Percentiles rank a stretch among this genome's conserved stretches.
Evolutionary conservation across 805 yeast species (phyloP).

Genomic region (Suhomyces vadensis): DNA sequence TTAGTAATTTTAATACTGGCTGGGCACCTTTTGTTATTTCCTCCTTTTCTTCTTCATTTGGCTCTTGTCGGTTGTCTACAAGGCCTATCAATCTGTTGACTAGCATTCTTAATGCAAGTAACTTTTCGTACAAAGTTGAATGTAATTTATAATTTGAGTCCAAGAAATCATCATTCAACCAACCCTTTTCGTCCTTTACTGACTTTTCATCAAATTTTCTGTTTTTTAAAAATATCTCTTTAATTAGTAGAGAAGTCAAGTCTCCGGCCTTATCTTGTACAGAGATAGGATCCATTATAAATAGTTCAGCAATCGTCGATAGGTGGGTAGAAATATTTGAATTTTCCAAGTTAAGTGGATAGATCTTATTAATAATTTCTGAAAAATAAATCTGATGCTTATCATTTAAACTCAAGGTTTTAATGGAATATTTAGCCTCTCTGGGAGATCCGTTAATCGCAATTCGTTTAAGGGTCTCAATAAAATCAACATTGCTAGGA

Average conservation of each 20-base stretch:
- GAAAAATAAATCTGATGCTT: slow-evolving; percentile 42
- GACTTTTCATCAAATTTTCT: slow-evolving; percentile 30
- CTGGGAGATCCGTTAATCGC: slow-evolving; percentile 53
- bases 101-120: slow-evolving; percentile 54
- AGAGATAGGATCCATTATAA: slow-evolving; percentile 46
- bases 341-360: slow-evolving; percentile 50
- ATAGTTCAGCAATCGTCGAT: slow-evolving; percentile 60
- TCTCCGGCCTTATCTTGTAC: slow-evolving; percentile 57
- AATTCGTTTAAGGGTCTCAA: slow-evolving; percentile 45
- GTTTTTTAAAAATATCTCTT: slow-evolving; percentile 61
- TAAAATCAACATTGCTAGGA: slow-evolving; percentile 46
- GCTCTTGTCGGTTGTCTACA: not conserved
- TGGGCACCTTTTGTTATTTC: slow-evolving; percentile 47
- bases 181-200: slow-evolving; percentile 30
- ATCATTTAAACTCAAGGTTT: slow-evolving; percentile 51
- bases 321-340: slow-evolving; percentile 54
- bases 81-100: slow-evolving; percentile 54
- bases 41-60: slow-evolving; percentile 30
- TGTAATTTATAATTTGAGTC: slow-evolving; percentile 26
- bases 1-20: slow-evolving; percentile 66
- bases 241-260: slow-evolving; percentile 59
- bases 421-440: slow-evolving; percentile 67
- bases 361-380: slow-evolving; percentile 40
- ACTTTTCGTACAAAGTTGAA: slow-evolving; percentile 46
- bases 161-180: slow-evolving; percentile 50